Conservation (phyloP, 306 rosid genomes). For the Lotus japonicus region DNA sequence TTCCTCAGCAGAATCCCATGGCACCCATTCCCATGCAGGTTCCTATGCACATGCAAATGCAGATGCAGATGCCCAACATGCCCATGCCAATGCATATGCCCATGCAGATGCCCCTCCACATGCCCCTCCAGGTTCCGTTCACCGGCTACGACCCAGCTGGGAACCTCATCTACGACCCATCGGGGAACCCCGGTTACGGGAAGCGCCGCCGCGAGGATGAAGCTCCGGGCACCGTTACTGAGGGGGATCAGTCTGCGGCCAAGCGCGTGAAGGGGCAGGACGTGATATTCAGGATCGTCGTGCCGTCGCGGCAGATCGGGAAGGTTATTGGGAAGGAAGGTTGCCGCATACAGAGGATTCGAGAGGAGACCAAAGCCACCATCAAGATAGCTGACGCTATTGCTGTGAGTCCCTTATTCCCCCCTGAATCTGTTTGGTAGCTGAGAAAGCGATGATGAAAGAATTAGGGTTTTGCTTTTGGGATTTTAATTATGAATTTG, state of each 20-base stretch:
- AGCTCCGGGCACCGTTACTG: conserved; percentile 6
- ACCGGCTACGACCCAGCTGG: conserved; percentile 28
- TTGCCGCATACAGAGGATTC: conserved; percentile 79
- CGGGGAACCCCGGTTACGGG: conserved; percentile 19
- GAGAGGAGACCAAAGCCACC: conserved; percentile 67
- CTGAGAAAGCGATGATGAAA: neutral
- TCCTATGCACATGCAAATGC: conserved; percentile 22
- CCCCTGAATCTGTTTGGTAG: neutral
- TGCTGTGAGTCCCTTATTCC: conserved; percentile 37
- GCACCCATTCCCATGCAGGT: conserved; percentile 13
- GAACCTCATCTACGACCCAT: conserved; percentile 23
- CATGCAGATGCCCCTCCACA: conserved; percentile 34
- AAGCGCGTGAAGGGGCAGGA: conserved; percentile 67
- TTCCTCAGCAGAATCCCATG: conserved; percentile 26
- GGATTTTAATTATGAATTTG: neutral
- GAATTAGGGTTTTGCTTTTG: neutral
- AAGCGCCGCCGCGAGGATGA: conserved; percentile 87
- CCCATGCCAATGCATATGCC: conserved; percentile 26
- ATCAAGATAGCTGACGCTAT: conserved; percentile 85
- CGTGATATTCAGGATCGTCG: conserved; percentile 74
- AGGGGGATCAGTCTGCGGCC: conserved; percentile 36
- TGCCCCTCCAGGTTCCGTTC: conserved; percentile 26
- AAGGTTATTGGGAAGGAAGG: conserved; percentile 95
- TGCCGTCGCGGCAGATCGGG: conserved; percentile 90
- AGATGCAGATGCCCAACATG: conserved; percentile 21